These are phyloP conservation scores for Kokia cookei DNA, from an alignment of 441 rosid species.

Conservation along the genomic window DNA sequence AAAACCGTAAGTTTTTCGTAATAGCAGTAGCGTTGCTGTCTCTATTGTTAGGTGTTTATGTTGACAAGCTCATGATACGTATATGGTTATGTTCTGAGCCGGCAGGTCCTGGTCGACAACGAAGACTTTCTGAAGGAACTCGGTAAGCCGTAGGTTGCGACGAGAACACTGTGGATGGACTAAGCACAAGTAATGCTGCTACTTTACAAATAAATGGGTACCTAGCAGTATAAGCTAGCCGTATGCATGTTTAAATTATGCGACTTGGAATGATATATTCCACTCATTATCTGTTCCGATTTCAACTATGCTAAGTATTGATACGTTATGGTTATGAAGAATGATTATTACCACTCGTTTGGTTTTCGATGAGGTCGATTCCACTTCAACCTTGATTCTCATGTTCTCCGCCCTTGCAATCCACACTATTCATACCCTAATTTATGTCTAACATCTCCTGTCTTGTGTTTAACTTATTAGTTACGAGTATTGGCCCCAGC, in stretches of 20 bases:
- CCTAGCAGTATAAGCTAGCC: not conserved
- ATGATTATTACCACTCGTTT: not conserved
- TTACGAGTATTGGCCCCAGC: too few relatives aligned
- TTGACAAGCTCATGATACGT: not conserved
- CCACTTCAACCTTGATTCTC: not conserved
- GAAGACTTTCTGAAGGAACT: slow-evolving; percentile 89
- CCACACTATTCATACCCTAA: too few relatives aligned
- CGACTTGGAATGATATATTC: not conserved
- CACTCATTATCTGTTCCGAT: not conserved
- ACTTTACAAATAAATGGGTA: slow-evolving; percentile 11
- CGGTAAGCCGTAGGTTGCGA: slow-evolving; percentile 6
- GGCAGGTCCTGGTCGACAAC: slow-evolving; percentile 85
- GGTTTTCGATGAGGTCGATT: not conserved
- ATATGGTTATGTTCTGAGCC: not conserved
- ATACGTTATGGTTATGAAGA: not conserved
- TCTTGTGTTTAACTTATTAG: too few relatives aligned
- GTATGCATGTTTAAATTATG: not conserved
- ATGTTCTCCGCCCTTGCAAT: not conserved
- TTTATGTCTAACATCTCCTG: too few relatives aligned
- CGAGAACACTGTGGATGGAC: not conserved
- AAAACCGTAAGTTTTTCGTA: slow-evolving; percentile 59
- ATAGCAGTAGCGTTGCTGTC: not conserved
- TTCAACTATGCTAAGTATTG: not conserved
- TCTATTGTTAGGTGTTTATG: not conserved
- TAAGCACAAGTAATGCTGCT: not conserved